These are phyloP conservation scores for Patellifolia procumbens DNA, from an alignment of 179 eudicot genomes.

Conservation along the genomic window DNA sequence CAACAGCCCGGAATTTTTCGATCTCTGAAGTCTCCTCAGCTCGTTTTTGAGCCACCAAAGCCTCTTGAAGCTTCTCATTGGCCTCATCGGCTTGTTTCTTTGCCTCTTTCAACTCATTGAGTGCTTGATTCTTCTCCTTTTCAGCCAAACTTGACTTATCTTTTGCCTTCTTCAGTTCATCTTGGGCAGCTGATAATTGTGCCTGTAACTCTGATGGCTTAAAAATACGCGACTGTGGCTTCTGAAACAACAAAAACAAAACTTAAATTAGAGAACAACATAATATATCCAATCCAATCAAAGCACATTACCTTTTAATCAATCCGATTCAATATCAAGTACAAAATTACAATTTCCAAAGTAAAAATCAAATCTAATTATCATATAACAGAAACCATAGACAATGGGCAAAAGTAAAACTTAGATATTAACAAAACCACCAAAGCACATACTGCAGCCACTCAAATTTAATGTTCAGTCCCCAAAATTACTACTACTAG, in stretches of 20 bases:
- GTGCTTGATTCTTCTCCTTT: constrained; percentile 73
- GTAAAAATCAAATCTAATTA: not conserved
- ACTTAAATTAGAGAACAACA: constrained; percentile 18
- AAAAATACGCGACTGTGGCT: constrained; percentile 54
- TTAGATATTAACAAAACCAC: not conserved
- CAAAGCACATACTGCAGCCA: not conserved
- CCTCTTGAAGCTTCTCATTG: constrained; percentile 73
- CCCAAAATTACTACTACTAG: not conserved
- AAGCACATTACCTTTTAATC: not conserved
- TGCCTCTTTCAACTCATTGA: constrained; percentile 65
- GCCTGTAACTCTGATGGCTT: constrained; percentile 84
- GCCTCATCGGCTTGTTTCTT: constrained; percentile 76
- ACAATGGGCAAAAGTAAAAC: not conserved
- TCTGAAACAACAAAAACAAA: constrained; percentile 47
- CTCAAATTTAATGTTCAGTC: too few species aligned
- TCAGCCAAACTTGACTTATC: constrained; percentile 64
- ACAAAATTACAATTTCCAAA: not conserved
- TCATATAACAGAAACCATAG: not conserved
- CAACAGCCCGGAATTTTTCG: constrained; percentile 83
- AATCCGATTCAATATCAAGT: not conserved
- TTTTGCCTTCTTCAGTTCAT: constrained; percentile 75
- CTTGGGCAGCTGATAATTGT: constrained; percentile 62
- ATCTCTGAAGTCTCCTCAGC: constrained; percentile 84
- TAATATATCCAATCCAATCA: not conserved
- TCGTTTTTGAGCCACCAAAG: constrained; percentile 76